Evolutionary conservation across 116 monocot species (phyloP).

Genomic region (Zostera marina): DNA sequence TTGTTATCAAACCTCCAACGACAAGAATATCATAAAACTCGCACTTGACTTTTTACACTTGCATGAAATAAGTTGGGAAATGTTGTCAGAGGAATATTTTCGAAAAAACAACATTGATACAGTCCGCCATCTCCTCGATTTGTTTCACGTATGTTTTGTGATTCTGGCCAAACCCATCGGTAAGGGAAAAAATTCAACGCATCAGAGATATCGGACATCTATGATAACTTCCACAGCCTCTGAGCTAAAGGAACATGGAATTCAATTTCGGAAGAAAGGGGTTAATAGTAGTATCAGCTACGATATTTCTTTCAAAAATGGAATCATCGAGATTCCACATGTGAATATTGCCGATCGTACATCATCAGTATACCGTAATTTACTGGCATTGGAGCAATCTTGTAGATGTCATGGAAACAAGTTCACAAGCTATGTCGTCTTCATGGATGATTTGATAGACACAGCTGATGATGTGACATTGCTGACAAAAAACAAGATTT

Average conservation of each 20-base stretch:
- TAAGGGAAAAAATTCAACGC: too few relatives aligned
- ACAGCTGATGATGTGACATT: neutral
- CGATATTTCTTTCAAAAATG: neutral
- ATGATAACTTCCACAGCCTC: neutral
- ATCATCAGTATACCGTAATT: neutral
- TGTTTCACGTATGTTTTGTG: too few relatives aligned
- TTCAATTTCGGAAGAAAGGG: neutral
- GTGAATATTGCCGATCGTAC: neutral
- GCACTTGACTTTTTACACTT: too few relatives aligned
- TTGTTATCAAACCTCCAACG: too few relatives aligned
- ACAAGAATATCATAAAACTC: too few relatives aligned
- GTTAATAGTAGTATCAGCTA: too few relatives aligned
- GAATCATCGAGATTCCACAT: neutral
- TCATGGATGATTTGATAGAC: neutral
- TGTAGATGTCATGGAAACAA: neutral
- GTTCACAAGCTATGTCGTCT: neutral
- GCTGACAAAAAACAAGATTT: neutral
- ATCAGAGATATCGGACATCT: too few relatives aligned
- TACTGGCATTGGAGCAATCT: neutral
- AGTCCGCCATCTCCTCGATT: too few relatives aligned
- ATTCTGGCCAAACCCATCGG: too few relatives aligned
- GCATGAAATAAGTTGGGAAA: too few relatives aligned
- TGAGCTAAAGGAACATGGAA: constrained; percentile 1
- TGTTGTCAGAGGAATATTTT: too few relatives aligned
- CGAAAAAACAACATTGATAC: too few relatives aligned